Base-by-base conservation (phyloP, 148 eudicot genomes). In the Rhododendron simsii region DNA sequence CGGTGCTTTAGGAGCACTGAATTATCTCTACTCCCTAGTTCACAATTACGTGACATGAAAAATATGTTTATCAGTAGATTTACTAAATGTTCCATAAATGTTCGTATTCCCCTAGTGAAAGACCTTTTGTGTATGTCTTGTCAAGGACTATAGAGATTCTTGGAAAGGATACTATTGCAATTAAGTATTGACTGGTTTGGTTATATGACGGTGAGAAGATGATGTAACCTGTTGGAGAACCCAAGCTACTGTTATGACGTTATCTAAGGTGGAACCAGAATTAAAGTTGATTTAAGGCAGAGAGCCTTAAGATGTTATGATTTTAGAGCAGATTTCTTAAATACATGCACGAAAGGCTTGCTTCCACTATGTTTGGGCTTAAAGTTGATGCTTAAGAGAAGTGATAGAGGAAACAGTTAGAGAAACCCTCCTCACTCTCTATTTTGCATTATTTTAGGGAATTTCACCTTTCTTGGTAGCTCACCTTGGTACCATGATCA, bases 351-450 rank as follows among this genome's bases (percentile, higher is more conserved):
- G 16, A 10, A 67, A n/a, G 74, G 35, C 33, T 26, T 26, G 33
- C 41, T 80, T 50, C 10, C 63, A 50, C 63, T 10, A 80, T 80
- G 57, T 80, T 48, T 30, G 83, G 63, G 83, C 48, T 79, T 80
- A 28, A 28, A 51, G 21, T 51, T 80, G 83, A 50, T 55, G 63
- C 39, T 80, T 80, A 28, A 80, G n/a, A 26, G 83, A 33, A 80
- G 83, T 8, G 10, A 80, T 18, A 51, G 82, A 30, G 65, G 39
- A 26, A 28, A 51, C 16, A 41, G 3, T 14, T 2, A 44, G 48
- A 78, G 12, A n/a, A 1, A 45, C 55, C 30, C 81, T 44, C 35
- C 35, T 47, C 18, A n/a, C 48, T 44, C 18, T 78, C 57, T 78
- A 47, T 78, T 26, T 16, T 15, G 63, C 65, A 80, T 53, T 50